phyloP scores from a whole-genome alignment of 305 asterid species.

The Solanum hybrid region DNA sequence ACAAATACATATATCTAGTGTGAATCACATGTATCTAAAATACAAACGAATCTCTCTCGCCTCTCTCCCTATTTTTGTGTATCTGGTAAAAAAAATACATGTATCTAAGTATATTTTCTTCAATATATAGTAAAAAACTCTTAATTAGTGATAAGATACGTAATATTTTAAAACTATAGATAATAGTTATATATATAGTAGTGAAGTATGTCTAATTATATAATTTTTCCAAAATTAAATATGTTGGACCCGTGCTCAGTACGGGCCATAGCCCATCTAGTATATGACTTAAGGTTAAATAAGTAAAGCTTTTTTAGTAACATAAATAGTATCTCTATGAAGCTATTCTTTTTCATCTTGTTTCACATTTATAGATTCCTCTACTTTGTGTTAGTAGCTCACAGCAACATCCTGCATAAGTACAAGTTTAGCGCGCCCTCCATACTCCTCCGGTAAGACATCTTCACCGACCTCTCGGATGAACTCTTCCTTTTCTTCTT shows the following conservation, averaged over 20 bases:
- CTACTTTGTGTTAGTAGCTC: conserved; percentile 1
- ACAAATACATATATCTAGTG: too few relatives aligned
- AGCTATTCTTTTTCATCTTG: neutral
- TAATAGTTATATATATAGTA: too few relatives aligned
- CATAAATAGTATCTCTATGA: neutral
- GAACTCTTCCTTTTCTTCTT: conserved; percentile 39
- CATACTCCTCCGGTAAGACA: conserved; percentile 55
- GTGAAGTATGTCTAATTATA: neutral
- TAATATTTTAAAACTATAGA: neutral
- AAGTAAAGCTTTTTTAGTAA: neutral
- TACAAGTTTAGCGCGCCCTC: conserved; percentile 42
- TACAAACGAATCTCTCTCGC: neutral
- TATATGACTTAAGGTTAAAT: neutral
- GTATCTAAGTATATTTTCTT: too few relatives aligned
- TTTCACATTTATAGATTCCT: neutral
- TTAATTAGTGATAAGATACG: neutral
- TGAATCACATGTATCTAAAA: neutral
- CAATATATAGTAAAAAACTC: neutral
- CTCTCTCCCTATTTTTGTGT: neutral
- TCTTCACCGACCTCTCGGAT: conserved; percentile 47
- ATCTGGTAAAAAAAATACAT: too few relatives aligned
- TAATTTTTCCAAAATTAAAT: neutral
- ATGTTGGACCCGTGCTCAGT: neutral
- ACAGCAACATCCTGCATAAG: conserved; percentile 41
- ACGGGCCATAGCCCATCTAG: neutral